phyloP scores from a whole-genome alignment of 2,329 filamentous ascomycete species.

The Epichloe bromicola region DNA sequence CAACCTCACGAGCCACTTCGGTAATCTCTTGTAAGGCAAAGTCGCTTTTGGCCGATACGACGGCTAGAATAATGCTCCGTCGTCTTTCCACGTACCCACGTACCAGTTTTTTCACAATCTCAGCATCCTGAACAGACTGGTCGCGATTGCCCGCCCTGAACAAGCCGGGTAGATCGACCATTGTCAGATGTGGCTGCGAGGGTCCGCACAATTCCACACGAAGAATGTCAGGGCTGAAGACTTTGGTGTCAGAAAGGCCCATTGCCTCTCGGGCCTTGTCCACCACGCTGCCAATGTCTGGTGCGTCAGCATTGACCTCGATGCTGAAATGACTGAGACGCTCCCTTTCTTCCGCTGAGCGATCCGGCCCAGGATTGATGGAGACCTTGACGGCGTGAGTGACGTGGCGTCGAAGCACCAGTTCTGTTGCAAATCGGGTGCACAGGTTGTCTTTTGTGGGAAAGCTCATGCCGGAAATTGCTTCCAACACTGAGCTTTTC shows the following conservation, averaged over 20 bases:
- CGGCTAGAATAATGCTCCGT: slow-evolving; percentile 46
- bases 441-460: slow-evolving; percentile 45
- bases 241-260: slow-evolving; percentile 6
- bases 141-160: slow-evolving; percentile 30
- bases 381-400: slow-evolving; percentile 20
- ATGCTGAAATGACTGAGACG: slow-evolving; percentile 1
- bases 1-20: slow-evolving; percentile 1
- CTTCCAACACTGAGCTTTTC: slow-evolving; percentile 53
- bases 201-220: slow-evolving; percentile 35
- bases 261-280: slow-evolving; percentile 6
- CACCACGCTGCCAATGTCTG: slow-evolving; percentile 5
- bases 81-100: slow-evolving; percentile 40
- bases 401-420: slow-evolving; percentile 37
- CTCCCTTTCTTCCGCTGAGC: slow-evolving; percentile 14
- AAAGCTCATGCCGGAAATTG: slow-evolving; percentile 48
- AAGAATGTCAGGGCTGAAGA: slow-evolving; percentile 33
- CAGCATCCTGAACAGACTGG: slow-evolving; percentile 24
- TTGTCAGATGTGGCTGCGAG: slow-evolving; percentile 36
- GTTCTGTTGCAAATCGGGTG: slow-evolving; percentile 50
- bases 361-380: slow-evolving; percentile 17
- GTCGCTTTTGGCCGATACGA: slow-evolving; percentile 42
- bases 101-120: slow-evolving; percentile 23
- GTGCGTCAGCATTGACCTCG: slow-evolving; percentile 1
- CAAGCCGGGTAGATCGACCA: slow-evolving; percentile 46
- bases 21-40: slow-evolving; percentile 40